Conservation (phyloP, 2,329 filamentous ascomycete species). For the Monosporascus sp. region DNA sequence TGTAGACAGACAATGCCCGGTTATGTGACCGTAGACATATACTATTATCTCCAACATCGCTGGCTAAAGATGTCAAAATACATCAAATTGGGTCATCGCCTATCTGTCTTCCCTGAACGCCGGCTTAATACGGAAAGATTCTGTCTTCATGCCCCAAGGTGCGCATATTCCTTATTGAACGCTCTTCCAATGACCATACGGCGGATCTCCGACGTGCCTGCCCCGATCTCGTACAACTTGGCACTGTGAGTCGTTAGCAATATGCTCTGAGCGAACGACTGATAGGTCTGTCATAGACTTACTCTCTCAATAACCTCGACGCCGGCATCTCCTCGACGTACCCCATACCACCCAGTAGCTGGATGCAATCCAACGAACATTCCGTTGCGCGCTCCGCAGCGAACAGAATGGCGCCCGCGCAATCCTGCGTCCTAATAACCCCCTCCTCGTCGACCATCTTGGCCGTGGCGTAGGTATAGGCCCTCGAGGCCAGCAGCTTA, state of each 20-base stretch:
- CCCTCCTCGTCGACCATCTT: conserved; percentile 71
- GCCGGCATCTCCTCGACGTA: conserved; percentile 95
- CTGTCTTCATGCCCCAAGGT: conserved; percentile 17
- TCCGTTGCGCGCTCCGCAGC: conserved; percentile 88
- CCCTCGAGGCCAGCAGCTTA: conserved; percentile 74
- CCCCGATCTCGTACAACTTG: conserved; percentile 91
- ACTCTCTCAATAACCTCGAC: conserved; percentile 73
- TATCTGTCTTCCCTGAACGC: conserved; percentile 6
- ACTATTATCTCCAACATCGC: too few relatives aligned
- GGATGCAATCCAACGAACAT: conserved; percentile 79
- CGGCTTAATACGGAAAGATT: conserved; percentile 13
- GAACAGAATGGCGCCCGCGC: conserved; percentile 89
- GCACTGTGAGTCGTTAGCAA: conserved; percentile 42
- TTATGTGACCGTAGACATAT: too few relatives aligned
- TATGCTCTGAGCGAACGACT: neutral
- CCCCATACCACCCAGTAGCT: conserved; percentile 90
- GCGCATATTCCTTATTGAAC: conserved; percentile 79
- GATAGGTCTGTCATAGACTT: conserved; percentile 24
- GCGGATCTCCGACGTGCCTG: conserved; percentile 89
- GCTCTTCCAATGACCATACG: conserved; percentile 90
- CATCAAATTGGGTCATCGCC: neutral
- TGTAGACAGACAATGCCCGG: too few relatives aligned
- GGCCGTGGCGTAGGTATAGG: conserved; percentile 85
- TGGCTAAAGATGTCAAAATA: neutral
- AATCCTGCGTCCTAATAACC: conserved; percentile 78